These are phyloP conservation scores for Suillus bovinus DNA, from an alignment of 768 basidiomycete species.

Conservation along the genomic window DNA sequence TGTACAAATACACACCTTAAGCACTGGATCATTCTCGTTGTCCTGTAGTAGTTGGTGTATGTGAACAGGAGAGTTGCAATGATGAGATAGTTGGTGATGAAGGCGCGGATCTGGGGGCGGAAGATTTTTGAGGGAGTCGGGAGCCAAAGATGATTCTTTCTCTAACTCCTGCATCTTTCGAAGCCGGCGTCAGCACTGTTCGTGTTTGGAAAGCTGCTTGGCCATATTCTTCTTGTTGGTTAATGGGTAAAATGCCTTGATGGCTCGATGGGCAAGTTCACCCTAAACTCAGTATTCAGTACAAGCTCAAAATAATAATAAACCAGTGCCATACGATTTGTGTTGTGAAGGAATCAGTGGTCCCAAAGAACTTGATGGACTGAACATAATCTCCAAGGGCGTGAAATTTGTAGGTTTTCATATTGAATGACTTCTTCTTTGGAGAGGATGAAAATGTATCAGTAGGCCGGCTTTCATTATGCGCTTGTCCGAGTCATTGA, in stretches of 20 bases:
- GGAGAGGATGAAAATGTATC: no score
- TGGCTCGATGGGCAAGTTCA: constrained; percentile 35
- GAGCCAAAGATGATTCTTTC: no score
- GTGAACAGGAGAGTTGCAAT: constrained; percentile 2
- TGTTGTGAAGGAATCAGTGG: not conserved
- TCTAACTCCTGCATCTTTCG: no score
- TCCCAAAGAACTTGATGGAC: no score
- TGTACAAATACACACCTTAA: constrained; percentile 9
- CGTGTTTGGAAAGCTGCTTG: constrained; percentile 30
- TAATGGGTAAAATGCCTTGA: constrained; percentile 38
- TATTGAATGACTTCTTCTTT: no score
- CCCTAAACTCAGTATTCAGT: constrained; percentile 23
- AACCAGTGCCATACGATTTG: not conserved
- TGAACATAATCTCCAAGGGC: no score
- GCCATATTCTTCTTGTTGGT: constrained; percentile 37
- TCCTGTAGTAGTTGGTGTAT: not conserved
- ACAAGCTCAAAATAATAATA: no score
- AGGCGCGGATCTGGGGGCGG: constrained; percentile 11
- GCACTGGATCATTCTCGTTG: constrained; percentile 7
- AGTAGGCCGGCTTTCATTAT: no score
- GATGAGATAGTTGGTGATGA: not conserved
- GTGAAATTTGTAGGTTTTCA: no score
- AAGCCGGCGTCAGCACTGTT: constrained; percentile 15
- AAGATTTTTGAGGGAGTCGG: not conserved
- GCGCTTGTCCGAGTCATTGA: no score